These are phyloP conservation scores for Solanum tarapatanum DNA, from an alignment of 257 asterid species.

Conservation along the genomic window DNA sequence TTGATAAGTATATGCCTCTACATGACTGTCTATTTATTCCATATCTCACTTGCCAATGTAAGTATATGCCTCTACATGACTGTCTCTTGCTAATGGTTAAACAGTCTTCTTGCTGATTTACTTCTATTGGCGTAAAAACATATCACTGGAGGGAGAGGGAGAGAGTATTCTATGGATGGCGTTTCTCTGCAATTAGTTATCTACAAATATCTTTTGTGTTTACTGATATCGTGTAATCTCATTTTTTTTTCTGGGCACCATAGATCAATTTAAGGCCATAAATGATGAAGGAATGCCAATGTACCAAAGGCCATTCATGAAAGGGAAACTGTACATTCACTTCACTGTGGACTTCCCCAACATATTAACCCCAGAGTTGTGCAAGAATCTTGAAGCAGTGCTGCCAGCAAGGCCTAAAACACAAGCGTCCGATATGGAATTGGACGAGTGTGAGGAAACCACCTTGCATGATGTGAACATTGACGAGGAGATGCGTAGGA, in stretches of 20 bases:
- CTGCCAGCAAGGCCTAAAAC: slow-evolving; percentile 9
- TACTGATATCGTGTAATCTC: background rate
- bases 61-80: background rate
- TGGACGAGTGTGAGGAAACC: slow-evolving; percentile 21
- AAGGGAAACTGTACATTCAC: slow-evolving; percentile 18
- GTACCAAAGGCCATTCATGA: slow-evolving; percentile 23
- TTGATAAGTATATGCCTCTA: background rate
- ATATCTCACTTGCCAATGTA: background rate
- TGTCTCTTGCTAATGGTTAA: background rate
- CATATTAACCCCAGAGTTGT: slow-evolving; percentile 5
- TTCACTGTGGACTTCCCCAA: slow-evolving; percentile 16
- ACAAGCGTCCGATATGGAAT: slow-evolving; percentile 6
- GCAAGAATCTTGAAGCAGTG: slow-evolving; percentile 16
- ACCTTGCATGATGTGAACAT: slow-evolving; percentile 17
- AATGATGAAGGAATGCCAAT: slow-evolving; percentile 21
- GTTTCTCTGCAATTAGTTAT: background rate
- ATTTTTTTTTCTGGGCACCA: background rate
- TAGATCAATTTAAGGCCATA: slow-evolving; percentile 16
- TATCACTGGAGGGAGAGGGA: background rate
- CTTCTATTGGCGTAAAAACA: background rate
- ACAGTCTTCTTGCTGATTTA: background rate
- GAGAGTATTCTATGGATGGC: background rate
- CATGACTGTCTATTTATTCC: background rate
- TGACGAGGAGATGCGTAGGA: slow-evolving; percentile 22
- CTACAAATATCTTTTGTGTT: background rate